Evolutionary conservation across 2,329 filamentous ascomycete species (phyloP).

Genomic region (Biscogniauxia marginata): DNA sequence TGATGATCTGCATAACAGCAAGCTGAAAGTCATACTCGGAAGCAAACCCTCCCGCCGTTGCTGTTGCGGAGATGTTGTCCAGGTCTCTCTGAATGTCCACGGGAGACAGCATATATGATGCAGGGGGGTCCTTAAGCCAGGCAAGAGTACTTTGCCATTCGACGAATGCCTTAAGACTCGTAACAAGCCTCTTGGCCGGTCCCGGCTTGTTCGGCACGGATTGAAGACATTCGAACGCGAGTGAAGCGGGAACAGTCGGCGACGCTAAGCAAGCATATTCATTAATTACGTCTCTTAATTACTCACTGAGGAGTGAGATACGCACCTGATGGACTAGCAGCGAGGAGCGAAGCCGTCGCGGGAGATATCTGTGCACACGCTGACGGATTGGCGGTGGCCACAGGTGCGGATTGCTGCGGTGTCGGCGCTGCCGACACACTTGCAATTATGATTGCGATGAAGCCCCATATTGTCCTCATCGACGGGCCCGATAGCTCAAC

Average conservation of each 20-base stretch:
- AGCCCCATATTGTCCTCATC: constrained; percentile 7
- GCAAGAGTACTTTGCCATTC: constrained; percentile 49
- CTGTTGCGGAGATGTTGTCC: constrained; percentile 43
- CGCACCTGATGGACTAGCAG: constrained; percentile 21
- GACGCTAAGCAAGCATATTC: constrained; percentile 17
- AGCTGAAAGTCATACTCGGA: constrained; percentile 56
- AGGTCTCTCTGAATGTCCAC: constrained; percentile 48
- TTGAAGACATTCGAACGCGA: constrained; percentile 38
- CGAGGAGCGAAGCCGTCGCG: constrained; percentile 11
- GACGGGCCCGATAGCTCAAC: constrained; percentile 12
- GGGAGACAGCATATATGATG: constrained; percentile 47
- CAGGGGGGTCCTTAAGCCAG: constrained; percentile 51
- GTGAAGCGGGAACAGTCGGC: constrained; percentile 35
- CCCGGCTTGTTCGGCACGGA: constrained; percentile 39
- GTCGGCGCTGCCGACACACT: constrained; percentile 19
- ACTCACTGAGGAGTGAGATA: neutral
- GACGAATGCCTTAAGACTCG: constrained; percentile 40
- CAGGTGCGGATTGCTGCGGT: constrained; percentile 10
- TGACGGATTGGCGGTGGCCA: constrained; percentile 12
- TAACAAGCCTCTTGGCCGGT: constrained; percentile 35
- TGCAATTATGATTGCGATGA: constrained; percentile 7
- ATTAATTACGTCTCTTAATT: neutral
- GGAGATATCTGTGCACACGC: constrained; percentile 25
- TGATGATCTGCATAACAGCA: constrained; percentile 52
- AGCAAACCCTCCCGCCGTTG: constrained; percentile 40